A percentile compares a stretch with the other conserved stretches of the same genome.
Conservation (phyloP, 768 basidiomycete genomes). For the Boletus tylopilopsis region DNA sequence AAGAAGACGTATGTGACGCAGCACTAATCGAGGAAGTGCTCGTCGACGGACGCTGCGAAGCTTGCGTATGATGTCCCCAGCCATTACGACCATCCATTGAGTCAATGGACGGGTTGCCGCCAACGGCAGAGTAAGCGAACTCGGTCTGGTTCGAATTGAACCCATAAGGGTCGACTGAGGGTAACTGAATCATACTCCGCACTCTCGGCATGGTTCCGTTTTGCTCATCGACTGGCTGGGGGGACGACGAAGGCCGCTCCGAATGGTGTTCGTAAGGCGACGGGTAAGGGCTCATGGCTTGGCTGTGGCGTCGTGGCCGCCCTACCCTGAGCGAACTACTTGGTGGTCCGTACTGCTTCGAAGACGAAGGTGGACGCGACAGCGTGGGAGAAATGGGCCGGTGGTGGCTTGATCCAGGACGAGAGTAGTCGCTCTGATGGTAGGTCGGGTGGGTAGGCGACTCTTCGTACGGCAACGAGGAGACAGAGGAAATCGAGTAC, state of each 20-base stretch:
- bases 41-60: conserved; percentile 57
- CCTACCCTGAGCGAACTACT: conserved; percentile 62
- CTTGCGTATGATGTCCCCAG: conserved; percentile 38
- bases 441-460: conserved; percentile 35
- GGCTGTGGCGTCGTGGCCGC: conserved; percentile 74
- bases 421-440: conserved; percentile 57
- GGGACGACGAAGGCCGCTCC: conserved; percentile 68
- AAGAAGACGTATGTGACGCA: conserved; percentile 72
- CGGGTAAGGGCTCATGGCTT: conserved; percentile 85
- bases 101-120: conserved; percentile 38
- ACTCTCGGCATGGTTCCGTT: conserved; percentile 59
- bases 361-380: conserved; percentile 66
- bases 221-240: conserved; percentile 56
- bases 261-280: conserved; percentile 72
- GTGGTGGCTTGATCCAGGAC: conserved; percentile 72
- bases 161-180: conserved; percentile 64
- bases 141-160: conserved; percentile 69
- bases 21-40: conserved; percentile 75
- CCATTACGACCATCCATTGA: conserved; percentile 38
- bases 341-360: conserved; percentile 46
- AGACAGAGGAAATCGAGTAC: conserved; percentile 82
- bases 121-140: conserved; percentile 75
- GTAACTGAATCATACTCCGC: conserved; percentile 80
- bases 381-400: conserved; percentile 60
- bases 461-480: conserved; percentile 70